These are phyloP conservation scores for Penicillium canescens DNA, from an alignment of 495 filamentous ascomycete species.

Conservation along the genomic window DNA sequence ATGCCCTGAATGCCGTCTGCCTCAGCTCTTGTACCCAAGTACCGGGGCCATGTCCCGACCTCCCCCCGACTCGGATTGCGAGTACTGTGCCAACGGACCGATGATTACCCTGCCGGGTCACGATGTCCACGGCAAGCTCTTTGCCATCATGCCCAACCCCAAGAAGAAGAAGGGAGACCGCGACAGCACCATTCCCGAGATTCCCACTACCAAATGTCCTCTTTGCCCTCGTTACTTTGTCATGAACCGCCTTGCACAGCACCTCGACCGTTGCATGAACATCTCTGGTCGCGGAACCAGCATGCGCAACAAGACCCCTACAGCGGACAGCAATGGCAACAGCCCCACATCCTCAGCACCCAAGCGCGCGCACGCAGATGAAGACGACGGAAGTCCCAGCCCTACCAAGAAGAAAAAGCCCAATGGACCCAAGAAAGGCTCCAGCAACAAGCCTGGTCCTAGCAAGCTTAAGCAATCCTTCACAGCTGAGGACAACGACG, in stretches of 20 bases:
- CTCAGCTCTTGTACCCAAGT: constrained; percentile 62
- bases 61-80: constrained; percentile 57
- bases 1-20: constrained; percentile 66
- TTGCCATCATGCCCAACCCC: constrained; percentile 57
- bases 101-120: constrained; percentile 70
- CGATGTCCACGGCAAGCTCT: constrained; percentile 84
- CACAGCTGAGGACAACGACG: constrained; percentile 30
- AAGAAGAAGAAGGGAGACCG: constrained; percentile 51
- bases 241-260: constrained; percentile 65
- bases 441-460: constrained; percentile 40
- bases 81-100: constrained; percentile 77
- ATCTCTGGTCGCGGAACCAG: constrained; percentile 69
- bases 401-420: constrained; percentile 50
- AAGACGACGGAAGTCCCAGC: constrained; percentile 36
- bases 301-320: constrained; percentile 46
- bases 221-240: constrained; percentile 61
- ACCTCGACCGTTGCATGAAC: constrained; percentile 80
- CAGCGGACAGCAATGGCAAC: constrained; percentile 34
- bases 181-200: constrained; percentile 27
- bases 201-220: constrained; percentile 73
- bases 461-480: constrained; percentile 49
- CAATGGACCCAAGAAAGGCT: constrained; percentile 40
- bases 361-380: constrained; percentile 42
- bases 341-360: constrained; percentile 38
- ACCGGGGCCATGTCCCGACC: constrained; percentile 60